A percentile compares a stretch with the other conserved stretches of the same genome.
Conservation (phyloP, 2,329 filamentous ascomycete genomes). For the Emergomyces orientalis region DNA sequence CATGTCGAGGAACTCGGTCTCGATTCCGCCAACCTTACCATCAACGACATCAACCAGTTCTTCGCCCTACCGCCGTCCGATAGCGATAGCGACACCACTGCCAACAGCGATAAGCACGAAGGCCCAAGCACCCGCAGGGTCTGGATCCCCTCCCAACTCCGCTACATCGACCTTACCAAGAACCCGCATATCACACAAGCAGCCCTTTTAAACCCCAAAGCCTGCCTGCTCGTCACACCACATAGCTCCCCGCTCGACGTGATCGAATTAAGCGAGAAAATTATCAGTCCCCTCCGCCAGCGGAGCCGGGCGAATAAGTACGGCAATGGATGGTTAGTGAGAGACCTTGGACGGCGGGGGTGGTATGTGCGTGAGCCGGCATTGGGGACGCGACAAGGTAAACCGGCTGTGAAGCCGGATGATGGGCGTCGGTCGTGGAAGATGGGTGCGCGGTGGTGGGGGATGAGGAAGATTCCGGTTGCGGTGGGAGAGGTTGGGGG, state of each 20-base stretch:
- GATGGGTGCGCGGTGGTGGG: slow-evolving; percentile 76
- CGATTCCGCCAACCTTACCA: slow-evolving; percentile 54
- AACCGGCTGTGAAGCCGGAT: slow-evolving; percentile 31
- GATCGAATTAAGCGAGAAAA: slow-evolving; percentile 62
- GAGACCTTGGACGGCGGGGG: slow-evolving; percentile 58
- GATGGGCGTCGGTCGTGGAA: slow-evolving; percentile 62
- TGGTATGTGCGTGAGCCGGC: slow-evolving; percentile 50
- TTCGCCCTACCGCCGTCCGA: not conserved
- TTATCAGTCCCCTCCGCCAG: slow-evolving; percentile 56
- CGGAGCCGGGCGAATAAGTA: slow-evolving; percentile 42
- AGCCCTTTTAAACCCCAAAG: slow-evolving; percentile 48
- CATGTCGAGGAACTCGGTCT: slow-evolving; percentile 68
- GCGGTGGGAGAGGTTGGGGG: slow-evolving; percentile 48
- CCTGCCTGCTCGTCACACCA: slow-evolving; percentile 48
- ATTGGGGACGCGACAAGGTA: slow-evolving; percentile 22
- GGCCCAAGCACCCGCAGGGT: slow-evolving; percentile 15
- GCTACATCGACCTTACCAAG: slow-evolving; percentile 69
- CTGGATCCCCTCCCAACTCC: slow-evolving; percentile 53
- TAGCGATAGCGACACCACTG: slow-evolving; percentile 17
- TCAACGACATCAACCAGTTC: slow-evolving; percentile 34
- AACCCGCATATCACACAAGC: slow-evolving; percentile 49
- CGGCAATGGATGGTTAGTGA: slow-evolving; percentile 60
- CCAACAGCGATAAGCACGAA: slow-evolving; percentile 24
- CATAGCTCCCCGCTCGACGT: slow-evolving; percentile 63
- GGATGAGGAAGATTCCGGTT: slow-evolving; percentile 61